Evolutionary conservation across 2,329 filamentous ascomycete genomes (phyloP).

Genomic region (Tympanopsis confertula): DNA sequence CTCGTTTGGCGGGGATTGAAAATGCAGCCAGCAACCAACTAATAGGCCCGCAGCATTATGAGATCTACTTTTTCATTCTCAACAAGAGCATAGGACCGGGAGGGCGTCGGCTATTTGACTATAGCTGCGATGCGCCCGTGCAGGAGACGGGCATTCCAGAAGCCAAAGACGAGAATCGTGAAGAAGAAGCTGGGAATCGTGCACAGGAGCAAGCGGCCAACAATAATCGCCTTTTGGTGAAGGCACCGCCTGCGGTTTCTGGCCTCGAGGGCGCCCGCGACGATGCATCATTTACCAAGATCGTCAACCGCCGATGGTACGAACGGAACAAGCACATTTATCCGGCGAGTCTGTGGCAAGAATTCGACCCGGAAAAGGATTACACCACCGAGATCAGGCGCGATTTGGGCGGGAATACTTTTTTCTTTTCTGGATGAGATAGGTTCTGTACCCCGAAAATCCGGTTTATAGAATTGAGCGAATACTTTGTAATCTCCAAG

Average conservation of each 20-base stretch:
- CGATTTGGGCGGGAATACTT: slow-evolving; percentile 80
- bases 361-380: slow-evolving; percentile 83
- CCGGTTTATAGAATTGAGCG: no score
- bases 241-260: slow-evolving; percentile 30
- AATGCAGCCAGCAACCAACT: no score
- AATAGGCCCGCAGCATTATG: slow-evolving; percentile 66
- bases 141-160: slow-evolving; percentile 2
- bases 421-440: no score
- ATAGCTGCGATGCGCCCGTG: slow-evolving; percentile 37
- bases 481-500: no score
- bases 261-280: slow-evolving; percentile 65
- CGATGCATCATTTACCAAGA: slow-evolving; percentile 75
- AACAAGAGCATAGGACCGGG: slow-evolving; percentile 63
- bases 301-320: slow-evolving; percentile 93
- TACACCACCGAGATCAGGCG: slow-evolving; percentile 54
- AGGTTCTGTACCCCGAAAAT: no score
- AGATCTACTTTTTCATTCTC: slow-evolving; percentile 93
- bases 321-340: slow-evolving; percentile 97
- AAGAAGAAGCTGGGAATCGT: background rate
- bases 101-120: slow-evolving; percentile 66
- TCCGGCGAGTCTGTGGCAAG: slow-evolving; percentile 88
- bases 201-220: no score
- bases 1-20: slow-evolving; percentile 2
- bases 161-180: no score
- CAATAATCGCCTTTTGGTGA: no score